These are phyloP conservation scores for Candida hispaniensis DNA, from an alignment of 805 yeast species.

Conservation along the genomic window DNA sequence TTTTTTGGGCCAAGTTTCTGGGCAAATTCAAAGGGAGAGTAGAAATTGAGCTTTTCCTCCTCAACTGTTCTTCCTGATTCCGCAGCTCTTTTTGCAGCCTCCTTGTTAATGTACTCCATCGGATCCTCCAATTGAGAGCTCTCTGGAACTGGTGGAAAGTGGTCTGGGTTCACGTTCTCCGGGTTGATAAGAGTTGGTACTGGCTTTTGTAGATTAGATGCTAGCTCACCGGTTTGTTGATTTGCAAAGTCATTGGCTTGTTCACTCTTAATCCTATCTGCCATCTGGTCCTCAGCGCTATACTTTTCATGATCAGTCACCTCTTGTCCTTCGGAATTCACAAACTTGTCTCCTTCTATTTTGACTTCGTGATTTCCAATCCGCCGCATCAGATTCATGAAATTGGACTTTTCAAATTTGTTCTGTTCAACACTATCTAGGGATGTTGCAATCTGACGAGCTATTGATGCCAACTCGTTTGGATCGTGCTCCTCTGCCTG, in stretches of 20 bases:
- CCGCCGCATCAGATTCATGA: constrained; percentile 24
- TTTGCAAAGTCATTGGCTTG: constrained; percentile 7
- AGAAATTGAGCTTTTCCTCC: constrained; percentile 9
- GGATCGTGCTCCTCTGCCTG: constrained; percentile 21
- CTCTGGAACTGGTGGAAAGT: constrained; percentile 5
- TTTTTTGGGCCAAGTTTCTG: constrained; percentile 18
- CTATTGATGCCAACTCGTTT: constrained; percentile 13
- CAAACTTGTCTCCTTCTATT: constrained; percentile 23
- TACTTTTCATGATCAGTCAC: constrained; percentile 12
- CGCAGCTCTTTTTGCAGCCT: constrained; percentile 14
- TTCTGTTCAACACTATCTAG: constrained; percentile 10
- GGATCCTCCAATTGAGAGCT: constrained; percentile 19
- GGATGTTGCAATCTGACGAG: constrained; percentile 10
- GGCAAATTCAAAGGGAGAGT: constrained; percentile 20
- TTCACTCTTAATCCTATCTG: background rate
- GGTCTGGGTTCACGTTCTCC: too few relatives aligned
- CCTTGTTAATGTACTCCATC: constrained; percentile 17
- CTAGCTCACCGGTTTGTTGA: constrained; percentile 8
- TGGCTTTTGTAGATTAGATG: background rate
- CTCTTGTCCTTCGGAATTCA: constrained; percentile 20
- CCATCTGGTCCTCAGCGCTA: constrained; percentile 2
- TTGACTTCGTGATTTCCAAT: constrained; percentile 21
- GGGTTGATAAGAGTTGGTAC: constrained; percentile 1
- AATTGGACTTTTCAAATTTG: constrained; percentile 23
- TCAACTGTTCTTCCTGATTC: constrained; percentile 9